These are phyloP conservation scores for Herpetomonas samuelpessoai DNA, from an alignment of 208 protist genomes.

Conservation along the genomic window DNA sequence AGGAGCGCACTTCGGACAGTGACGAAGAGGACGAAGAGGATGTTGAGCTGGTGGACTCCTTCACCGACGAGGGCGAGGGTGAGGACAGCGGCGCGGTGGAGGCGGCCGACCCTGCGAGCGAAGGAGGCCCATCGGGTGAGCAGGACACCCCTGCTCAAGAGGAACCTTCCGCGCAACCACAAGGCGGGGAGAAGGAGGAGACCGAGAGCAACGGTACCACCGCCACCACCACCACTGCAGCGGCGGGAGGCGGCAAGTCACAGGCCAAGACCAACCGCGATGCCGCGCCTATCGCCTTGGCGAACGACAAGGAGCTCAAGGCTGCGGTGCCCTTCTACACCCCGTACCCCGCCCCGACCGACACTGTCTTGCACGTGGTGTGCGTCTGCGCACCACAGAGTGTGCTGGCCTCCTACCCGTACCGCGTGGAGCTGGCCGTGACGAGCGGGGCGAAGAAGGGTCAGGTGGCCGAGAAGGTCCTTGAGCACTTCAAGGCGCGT, in stretches of 20 bases:
- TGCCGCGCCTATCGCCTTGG: not conserved
- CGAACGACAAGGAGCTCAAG: constrained; percentile 30
- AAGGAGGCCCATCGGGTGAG: no score
- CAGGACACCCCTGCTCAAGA: constrained; percentile 6
- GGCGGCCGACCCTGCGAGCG: not conserved
- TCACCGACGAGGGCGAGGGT: not conserved
- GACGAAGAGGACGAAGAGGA: not conserved
- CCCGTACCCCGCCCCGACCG: constrained; percentile 11
- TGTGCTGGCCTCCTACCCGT: constrained; percentile 40
- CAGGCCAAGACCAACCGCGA: not conserved
- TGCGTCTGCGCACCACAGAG: constrained; percentile 45
- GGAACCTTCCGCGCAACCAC: no score
- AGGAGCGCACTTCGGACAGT: not conserved
- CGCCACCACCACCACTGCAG: not conserved
- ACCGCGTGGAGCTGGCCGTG: constrained; percentile 29
- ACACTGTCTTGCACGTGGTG: constrained; percentile 41
- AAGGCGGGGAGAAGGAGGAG: constrained; percentile 4
- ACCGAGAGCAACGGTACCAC: not conserved
- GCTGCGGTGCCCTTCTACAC: constrained; percentile 37
- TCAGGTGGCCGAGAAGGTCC: constrained; percentile 23
- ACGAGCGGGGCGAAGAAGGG: constrained; percentile 48
- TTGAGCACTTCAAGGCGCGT: constrained; percentile 22
- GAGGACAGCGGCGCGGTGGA: constrained; percentile 5
- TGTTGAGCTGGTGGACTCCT: not conserved
- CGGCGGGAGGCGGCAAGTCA: not conserved